phyloP scores from a whole-genome alignment of 768 basidiomycete species.

The Fibroporia radiculosa region DNA sequence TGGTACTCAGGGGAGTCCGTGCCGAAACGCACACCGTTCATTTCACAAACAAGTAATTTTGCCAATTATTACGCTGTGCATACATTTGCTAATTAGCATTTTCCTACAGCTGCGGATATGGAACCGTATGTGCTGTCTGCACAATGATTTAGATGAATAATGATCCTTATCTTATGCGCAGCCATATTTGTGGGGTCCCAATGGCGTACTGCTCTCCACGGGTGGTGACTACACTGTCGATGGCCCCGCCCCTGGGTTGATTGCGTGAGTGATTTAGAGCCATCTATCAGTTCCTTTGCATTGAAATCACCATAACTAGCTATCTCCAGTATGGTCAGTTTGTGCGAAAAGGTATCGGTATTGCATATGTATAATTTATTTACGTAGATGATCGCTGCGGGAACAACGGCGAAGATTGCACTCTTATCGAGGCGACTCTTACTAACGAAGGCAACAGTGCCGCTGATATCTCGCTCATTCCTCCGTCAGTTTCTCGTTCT shows the following conservation, averaged over 20 bases:
- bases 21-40: constrained; percentile 34
- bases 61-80: not conserved
- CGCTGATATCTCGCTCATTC: constrained; percentile 37
- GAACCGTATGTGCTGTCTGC: not conserved
- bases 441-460: constrained; percentile 35
- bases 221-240: constrained; percentile 25
- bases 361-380: too few species aligned
- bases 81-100: not conserved
- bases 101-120: not conserved
- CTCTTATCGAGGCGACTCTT: constrained; percentile 34
- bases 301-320: too few species aligned
- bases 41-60: constrained; percentile 34
- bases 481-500: constrained; percentile 25
- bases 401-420: constrained; percentile 36
- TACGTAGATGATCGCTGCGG: too few species aligned
- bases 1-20: constrained; percentile 9
- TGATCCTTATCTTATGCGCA: constrained; percentile 15
- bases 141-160: not conserved
- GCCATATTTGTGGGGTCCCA: not conserved
- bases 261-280: constrained; percentile 36
- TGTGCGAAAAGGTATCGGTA: too few species aligned
- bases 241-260: constrained; percentile 25
- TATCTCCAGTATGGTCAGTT: too few species aligned
- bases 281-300: too few species aligned
- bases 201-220: constrained; percentile 26